Base-by-base conservation (phyloP, 2,329 filamentous ascomycete genomes). In the Aspergillus calidoustus region DNA sequence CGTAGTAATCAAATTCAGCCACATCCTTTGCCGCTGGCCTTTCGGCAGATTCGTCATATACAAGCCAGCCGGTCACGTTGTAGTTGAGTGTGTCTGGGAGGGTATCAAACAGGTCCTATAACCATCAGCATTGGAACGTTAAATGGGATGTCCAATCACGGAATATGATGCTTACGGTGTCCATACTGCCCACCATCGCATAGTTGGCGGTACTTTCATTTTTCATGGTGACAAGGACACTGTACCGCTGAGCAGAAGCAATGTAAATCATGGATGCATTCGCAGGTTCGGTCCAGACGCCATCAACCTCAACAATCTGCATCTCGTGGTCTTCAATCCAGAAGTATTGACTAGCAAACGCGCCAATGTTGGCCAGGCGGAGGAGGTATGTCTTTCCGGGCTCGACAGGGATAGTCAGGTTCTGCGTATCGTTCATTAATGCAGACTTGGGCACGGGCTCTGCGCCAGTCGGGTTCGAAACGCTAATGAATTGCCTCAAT, bases 331-430 rank as follows among this genome's bases (percentile, higher is more conserved):
- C 78, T 63, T 83, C 80, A 49, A 84, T 80, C 53, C 76, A 81
- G 61, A 85, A 76, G 61, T 82, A 82, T 65, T 84, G 82, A 23
- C 75, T 77, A 1, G 80, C 81, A 74, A 93, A 93, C 9, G 90
- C 90, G 17, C 87, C 90, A 15, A 92, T 87, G 68, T 93, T 93
- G 71, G 91, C 82, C 66, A 93, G 78, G 30, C 89, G 88, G 69
- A 94, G 82, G n/a, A 92, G 78, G 62, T 93, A 93, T 0, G 88
- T 93, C 65, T 86, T 91, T 1, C 86, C 84, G 0, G 90, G 85
- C 65, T 88, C 70, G 8, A 93, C 84, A 0, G 80, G 62, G 7
- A 92, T 71, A 1, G 76, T 84, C 5, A 86, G 74, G 61, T 88
- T 84, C 64, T 84, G 82, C 0, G 87, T 89, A 64, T 93, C 89